Evolutionary conservation across 352 stramenopile species (phyloP).

Genomic region (Thraustochytrium striatum): DNA sequence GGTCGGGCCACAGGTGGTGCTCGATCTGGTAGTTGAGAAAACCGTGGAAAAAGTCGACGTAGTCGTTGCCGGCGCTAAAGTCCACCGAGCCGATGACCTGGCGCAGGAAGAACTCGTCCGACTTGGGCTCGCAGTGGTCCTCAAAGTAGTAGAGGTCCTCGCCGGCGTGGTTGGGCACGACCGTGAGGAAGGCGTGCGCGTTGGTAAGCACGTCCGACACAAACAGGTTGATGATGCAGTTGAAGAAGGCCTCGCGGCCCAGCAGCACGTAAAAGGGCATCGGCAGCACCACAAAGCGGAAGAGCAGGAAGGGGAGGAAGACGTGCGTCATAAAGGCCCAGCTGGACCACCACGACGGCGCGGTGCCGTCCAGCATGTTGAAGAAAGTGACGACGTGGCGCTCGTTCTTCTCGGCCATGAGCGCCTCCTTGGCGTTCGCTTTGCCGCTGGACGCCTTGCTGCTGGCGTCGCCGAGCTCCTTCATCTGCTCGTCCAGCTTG

Average conservation of each 20-base stretch:
- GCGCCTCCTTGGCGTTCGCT: slow-evolving; percentile 57
- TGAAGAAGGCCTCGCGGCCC: slow-evolving; percentile 56
- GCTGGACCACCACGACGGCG: slow-evolving; percentile 51
- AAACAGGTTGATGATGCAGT: slow-evolving; percentile 64
- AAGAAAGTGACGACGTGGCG: slow-evolving; percentile 56
- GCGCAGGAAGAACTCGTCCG: slow-evolving; percentile 66
- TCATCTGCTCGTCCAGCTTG: not conserved
- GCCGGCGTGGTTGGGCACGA: slow-evolving; percentile 65
- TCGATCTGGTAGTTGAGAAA: slow-evolving; percentile 74
- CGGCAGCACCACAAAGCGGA: slow-evolving; percentile 53
- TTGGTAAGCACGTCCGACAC: slow-evolving; percentile 68
- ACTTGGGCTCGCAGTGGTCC: slow-evolving; percentile 62
- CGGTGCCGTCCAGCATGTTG: slow-evolving; percentile 16
- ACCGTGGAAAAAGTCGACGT: slow-evolving; percentile 72
- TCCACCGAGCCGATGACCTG: slow-evolving; percentile 66
- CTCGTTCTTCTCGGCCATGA: slow-evolving; percentile 57
- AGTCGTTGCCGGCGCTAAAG: slow-evolving; percentile 64
- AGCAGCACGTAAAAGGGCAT: slow-evolving; percentile 55
- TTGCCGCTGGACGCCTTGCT: slow-evolving; percentile 58
- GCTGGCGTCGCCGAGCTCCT: not conserved
- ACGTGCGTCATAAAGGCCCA: slow-evolving; percentile 58
- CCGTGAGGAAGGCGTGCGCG: slow-evolving; percentile 64
- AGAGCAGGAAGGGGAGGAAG: slow-evolving; percentile 62
- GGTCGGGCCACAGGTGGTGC: slow-evolving; percentile 69
- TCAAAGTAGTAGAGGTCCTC: slow-evolving; percentile 69